A percentile compares a stretch with the other conserved stretches of the same genome.
Evolutionary conservation across 768 basidiomycete species (phyloP).

Genomic region (Tricholomella constricta): DNA sequence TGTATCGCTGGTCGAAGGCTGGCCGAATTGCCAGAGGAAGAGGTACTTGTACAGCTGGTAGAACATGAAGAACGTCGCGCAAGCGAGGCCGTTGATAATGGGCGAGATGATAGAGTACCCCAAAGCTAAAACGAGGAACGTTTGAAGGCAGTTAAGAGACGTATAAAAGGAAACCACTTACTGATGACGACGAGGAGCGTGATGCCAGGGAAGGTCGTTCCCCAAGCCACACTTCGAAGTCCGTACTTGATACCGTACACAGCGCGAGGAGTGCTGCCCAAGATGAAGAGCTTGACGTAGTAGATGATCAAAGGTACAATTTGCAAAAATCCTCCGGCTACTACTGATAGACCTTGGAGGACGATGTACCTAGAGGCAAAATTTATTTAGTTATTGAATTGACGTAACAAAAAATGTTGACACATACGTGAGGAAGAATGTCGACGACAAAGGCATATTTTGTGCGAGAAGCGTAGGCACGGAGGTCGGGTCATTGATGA

Average conservation of each 20-base stretch:
- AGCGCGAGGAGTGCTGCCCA: constrained; percentile 87
- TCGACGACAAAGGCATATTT: constrained; percentile 81
- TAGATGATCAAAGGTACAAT: constrained; percentile 77
- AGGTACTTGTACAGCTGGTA: constrained; percentile 86
- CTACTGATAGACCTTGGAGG: constrained; percentile 78
- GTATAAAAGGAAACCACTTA: constrained; percentile 35
- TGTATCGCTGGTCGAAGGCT: constrained; percentile 70
- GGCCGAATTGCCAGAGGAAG: constrained; percentile 78
- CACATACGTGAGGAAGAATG: constrained; percentile 84
- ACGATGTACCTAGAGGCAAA: constrained; percentile 59
- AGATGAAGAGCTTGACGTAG: constrained; percentile 86
- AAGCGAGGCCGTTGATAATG: constrained; percentile 89
- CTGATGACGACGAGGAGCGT: constrained; percentile 85
- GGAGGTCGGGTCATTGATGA: constrained; percentile 69
- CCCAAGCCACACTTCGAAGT: constrained; percentile 74
- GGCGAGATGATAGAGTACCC: constrained; percentile 91
- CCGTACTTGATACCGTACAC: constrained; percentile 84
- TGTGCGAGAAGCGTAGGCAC: constrained; percentile 72
- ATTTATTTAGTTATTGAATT: background rate
- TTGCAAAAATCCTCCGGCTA: constrained; percentile 80
- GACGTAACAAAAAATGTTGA: background rate
- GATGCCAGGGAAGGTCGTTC: constrained; percentile 63
- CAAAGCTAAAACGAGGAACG: constrained; percentile 44
- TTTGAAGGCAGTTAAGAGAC: background rate
- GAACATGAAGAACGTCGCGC: constrained; percentile 79